Percentiles rank a stretch among this genome's conserved stretches.
Evolutionary conservation across 352 stramenopile species (phyloP).

Genomic region (Thraustotheca clavata): DNA sequence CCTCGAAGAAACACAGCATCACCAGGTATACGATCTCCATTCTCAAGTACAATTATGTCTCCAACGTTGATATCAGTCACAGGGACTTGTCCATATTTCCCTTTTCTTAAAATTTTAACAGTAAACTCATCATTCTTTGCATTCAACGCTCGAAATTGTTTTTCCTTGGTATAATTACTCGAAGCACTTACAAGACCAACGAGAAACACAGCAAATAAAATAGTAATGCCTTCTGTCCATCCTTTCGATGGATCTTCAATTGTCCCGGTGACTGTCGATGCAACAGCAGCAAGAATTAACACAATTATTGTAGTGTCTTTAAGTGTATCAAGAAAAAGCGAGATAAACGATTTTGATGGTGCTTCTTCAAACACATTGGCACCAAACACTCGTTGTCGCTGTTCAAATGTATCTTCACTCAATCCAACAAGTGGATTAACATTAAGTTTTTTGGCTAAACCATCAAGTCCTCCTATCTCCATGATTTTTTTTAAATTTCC

Average conservation of each 20-base stretch:
- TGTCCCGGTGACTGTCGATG: conserved; percentile 75
- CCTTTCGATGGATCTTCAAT: conserved; percentile 67
- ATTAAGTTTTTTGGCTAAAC: conserved; percentile 50
- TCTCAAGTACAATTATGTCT: conserved; percentile 89
- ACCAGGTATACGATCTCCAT: conserved; percentile 90
- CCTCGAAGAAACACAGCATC: conserved; percentile 90
- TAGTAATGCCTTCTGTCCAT: conserved; percentile 94
- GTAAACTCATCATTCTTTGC: conserved; percentile 84
- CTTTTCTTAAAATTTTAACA: conserved; percentile 52
- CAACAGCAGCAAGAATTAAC: conserved; percentile 76
- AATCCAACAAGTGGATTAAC: conserved; percentile 61
- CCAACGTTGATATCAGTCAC: conserved; percentile 71
- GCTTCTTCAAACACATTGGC: conserved; percentile 60
- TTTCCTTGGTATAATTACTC: conserved; percentile 95
- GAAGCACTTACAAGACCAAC: conserved; percentile 92
- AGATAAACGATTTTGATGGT: conserved; percentile 69
- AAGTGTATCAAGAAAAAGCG: conserved; percentile 80
- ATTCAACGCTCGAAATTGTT: conserved; percentile 81
- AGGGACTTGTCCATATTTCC: conserved; percentile 52
- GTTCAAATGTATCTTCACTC: conserved; percentile 37
- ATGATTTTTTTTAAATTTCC: conserved; percentile 48
- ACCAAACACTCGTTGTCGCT: conserved; percentile 49
- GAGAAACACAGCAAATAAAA: conserved; percentile 89
- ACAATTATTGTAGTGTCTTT: conserved; percentile 88
- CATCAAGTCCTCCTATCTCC: conserved; percentile 45